Evolutionary conservation across 768 basidiomycete species (phyloP).

Genomic region (Boletus rubescentipes): DNA sequence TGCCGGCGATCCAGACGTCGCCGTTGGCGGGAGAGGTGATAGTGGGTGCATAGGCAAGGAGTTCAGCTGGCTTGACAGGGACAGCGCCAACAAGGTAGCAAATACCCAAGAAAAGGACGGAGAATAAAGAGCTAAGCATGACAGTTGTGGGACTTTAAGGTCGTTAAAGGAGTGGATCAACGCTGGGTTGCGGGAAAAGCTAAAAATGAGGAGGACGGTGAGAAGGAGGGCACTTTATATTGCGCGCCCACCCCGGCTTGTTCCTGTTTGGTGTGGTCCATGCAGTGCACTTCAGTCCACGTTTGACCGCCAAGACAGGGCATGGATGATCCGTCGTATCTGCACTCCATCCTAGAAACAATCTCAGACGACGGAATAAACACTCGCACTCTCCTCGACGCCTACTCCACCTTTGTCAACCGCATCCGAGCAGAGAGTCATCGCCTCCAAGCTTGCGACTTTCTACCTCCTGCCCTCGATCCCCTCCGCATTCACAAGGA

Average conservation of each 20-base stretch:
- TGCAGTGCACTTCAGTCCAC: slow-evolving; percentile 1
- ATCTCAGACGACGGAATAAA: slow-evolving; percentile 45
- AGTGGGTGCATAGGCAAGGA: slow-evolving; percentile 40
- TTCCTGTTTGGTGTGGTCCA: slow-evolving; percentile 21
- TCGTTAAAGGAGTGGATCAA: slow-evolving; percentile 24
- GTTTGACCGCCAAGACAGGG: too few species aligned
- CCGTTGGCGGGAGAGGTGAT: slow-evolving; percentile 40
- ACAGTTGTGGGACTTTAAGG: neutral
- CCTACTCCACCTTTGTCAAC: slow-evolving; percentile 52
- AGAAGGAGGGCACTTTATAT: slow-evolving; percentile 20
- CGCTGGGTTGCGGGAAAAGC: neutral
- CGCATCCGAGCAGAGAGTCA: slow-evolving; percentile 36
- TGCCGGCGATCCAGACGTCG: slow-evolving; percentile 39
- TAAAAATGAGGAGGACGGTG: neutral
- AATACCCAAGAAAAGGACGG: slow-evolving; percentile 31
- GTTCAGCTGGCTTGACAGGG: slow-evolving; percentile 27
- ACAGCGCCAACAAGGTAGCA: slow-evolving; percentile 28
- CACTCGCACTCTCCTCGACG: slow-evolving; percentile 64
- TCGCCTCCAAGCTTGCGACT: slow-evolving; percentile 1
- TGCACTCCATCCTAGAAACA: slow-evolving; percentile 46
- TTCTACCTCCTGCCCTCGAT: slow-evolving; percentile 21
- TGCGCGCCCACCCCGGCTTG: slow-evolving; percentile 16
- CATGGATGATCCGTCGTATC: slow-evolving; percentile 6
- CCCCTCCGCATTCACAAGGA: slow-evolving; percentile 35
- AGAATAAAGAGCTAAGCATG: slow-evolving; percentile 26